phyloP scores from a whole-genome alignment of 1,284 basidiomycete species.

The Schizophyllum commune region DNA sequence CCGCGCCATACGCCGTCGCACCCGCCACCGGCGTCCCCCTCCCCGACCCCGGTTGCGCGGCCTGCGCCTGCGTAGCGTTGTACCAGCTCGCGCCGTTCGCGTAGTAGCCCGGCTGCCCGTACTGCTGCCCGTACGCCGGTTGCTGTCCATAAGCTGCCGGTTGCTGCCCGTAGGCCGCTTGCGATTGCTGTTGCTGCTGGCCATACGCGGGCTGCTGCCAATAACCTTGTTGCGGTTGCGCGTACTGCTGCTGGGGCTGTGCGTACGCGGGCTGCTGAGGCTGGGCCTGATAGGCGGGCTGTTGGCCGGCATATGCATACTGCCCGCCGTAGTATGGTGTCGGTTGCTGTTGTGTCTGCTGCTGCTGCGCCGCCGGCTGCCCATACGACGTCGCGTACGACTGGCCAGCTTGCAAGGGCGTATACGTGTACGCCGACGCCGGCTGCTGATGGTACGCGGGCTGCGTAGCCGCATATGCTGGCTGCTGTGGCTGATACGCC shows the following conservation, averaged over 20 bases:
- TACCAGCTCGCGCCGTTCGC: conserved; percentile 11
- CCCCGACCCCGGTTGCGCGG: background rate
- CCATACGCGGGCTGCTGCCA: background rate
- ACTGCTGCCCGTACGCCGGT: conserved; percentile 20
- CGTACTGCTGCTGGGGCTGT: background rate
- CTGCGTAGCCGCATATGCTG: conserved; percentile 12
- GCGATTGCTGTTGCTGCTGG: background rate
- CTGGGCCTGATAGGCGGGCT: background rate
- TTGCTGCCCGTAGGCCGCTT: background rate
- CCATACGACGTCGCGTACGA: background rate
- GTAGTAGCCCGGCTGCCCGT: conserved; percentile 26
- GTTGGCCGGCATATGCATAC: background rate
- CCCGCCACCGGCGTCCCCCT: conserved; percentile 10
- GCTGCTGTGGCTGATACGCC: conserved; percentile 15
- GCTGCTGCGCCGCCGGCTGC: conserved; percentile 3
- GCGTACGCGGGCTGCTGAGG: background rate
- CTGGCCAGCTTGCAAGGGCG: background rate
- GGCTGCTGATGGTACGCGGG: background rate
- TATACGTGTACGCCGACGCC: background rate
- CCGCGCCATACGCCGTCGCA: conserved; percentile 22
- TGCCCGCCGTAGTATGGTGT: background rate
- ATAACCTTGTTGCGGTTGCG: background rate
- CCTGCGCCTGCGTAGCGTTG: conserved; percentile 4
- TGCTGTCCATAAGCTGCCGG: background rate
- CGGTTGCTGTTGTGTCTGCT: background rate